Evolutionary conservation across 257 asterid genomes (phyloP).

Genomic region (Solanum raphanifolium): DNA sequence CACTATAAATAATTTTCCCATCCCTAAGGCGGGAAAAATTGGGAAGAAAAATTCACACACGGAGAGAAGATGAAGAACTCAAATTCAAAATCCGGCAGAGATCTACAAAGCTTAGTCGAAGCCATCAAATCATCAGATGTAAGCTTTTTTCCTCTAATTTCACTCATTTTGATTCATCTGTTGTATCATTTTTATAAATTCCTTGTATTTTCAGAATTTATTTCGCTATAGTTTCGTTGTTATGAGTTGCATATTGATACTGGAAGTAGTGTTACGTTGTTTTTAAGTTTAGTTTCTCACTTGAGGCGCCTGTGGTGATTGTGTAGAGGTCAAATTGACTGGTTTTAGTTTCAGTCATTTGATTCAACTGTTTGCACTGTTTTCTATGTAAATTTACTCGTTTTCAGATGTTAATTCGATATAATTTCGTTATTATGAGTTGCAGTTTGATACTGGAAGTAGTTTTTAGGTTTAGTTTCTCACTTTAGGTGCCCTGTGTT

Average conservation of each 20-base stretch:
- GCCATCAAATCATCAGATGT: conserved; percentile 67
- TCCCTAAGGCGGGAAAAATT: conserved; percentile 30
- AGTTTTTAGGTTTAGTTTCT: background rate
- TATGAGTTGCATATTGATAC: background rate
- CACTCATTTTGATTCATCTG: background rate
- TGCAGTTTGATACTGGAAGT: background rate
- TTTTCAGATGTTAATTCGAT: background rate
- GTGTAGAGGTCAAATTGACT: background rate
- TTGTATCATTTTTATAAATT: background rate
- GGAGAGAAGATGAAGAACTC: conserved; percentile 24
- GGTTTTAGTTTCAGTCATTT: background rate
- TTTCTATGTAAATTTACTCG: background rate
- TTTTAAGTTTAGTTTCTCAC: background rate
- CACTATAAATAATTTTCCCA: background rate
- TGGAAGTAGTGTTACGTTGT: background rate
- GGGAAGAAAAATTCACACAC: background rate
- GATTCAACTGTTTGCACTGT: background rate
- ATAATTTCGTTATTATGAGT: background rate
- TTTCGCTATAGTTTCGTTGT: background rate
- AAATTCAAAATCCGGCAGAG: conserved; percentile 22
- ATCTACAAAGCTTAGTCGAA: conserved; percentile 39
- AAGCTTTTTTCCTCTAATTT: conserved; percentile 9
- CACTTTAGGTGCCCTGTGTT: background rate
- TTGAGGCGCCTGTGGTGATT: background rate
- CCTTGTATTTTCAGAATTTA: background rate